phyloP scores from a whole-genome alignment of 1,284 basidiomycete species.

The Tylopilus sp. region DNA sequence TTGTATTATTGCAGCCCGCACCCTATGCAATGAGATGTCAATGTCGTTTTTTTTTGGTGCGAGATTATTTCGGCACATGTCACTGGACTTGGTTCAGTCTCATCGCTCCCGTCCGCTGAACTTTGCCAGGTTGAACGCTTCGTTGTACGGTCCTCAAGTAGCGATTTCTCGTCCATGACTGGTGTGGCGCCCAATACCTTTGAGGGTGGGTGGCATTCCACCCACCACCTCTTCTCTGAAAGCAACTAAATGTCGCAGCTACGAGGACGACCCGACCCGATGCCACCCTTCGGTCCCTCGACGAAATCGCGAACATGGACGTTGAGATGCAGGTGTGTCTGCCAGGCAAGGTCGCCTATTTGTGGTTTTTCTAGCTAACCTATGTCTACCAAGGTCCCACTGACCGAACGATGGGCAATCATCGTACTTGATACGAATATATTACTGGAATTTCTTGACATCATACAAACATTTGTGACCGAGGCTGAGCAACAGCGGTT shows the following conservation, averaged over 20 bases:
- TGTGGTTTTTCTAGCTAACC: not conserved
- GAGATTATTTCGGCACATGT: not conserved
- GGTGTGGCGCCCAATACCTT: not conserved
- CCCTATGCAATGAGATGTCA: slow-evolving; percentile 20
- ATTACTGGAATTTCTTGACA: slow-evolving; percentile 59
- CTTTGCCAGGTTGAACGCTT: not conserved
- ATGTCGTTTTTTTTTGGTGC: not conserved
- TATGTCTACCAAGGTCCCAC: slow-evolving; percentile 34
- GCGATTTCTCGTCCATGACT: not conserved
- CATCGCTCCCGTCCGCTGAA: not conserved
- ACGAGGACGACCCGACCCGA: slow-evolving; percentile 16
- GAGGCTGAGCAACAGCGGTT: slow-evolving; percentile 51
- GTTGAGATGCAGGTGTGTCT: slow-evolving; percentile 61
- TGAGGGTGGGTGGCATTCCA: slow-evolving; percentile 10
- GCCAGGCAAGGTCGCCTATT: not conserved
- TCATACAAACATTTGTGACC: slow-evolving; percentile 58
- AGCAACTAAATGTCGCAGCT: slow-evolving; percentile 4
- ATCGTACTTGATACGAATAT: slow-evolving; percentile 74
- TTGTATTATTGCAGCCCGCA: slow-evolving; percentile 30
- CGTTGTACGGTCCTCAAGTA: slow-evolving; percentile 5
- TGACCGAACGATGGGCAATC: slow-evolving; percentile 40
- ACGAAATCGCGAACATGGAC: slow-evolving; percentile 55
- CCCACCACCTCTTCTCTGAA: not conserved
- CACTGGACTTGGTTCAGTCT: not conserved
- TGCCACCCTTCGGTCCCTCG: slow-evolving; percentile 47